These are phyloP conservation scores for Pulveroboletus ridleyi DNA, from an alignment of 1,284 basidiomycete genomes.

Conservation along the genomic window DNA sequence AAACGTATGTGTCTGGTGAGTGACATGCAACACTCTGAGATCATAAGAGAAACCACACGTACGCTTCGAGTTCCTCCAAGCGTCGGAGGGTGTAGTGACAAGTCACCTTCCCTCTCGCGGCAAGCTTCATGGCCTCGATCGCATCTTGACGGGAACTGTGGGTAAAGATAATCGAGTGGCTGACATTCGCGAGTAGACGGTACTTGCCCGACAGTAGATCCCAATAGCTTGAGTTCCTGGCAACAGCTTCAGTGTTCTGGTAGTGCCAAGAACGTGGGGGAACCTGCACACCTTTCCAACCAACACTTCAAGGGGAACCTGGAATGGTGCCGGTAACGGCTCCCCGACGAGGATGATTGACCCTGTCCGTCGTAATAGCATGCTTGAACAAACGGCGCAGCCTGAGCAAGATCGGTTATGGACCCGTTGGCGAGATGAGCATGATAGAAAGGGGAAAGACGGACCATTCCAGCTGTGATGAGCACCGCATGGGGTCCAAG, in stretches of 20 bases:
- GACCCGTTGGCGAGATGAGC: not conserved
- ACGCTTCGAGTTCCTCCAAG: constrained; percentile 57
- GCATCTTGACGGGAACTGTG: constrained; percentile 66
- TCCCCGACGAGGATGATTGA: constrained; percentile 71
- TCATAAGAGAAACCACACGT: constrained; percentile 20
- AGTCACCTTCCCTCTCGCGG: constrained; percentile 66
- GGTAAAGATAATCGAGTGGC: not conserved
- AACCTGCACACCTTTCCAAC: constrained; percentile 52
- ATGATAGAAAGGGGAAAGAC: constrained; percentile 17
- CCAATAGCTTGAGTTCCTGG: constrained; percentile 60
- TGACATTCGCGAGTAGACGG: not conserved
- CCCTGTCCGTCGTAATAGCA: constrained; percentile 62
- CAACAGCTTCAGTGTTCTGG: not conserved
- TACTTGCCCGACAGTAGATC: constrained; percentile 62
- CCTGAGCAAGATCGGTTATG: constrained; percentile 32
- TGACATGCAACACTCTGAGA: not conserved
- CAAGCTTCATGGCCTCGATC: constrained; percentile 69
- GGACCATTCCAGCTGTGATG: constrained; percentile 54
- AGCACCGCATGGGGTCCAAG: constrained; percentile 73
- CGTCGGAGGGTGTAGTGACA: constrained; percentile 54
- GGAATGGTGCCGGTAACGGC: constrained; percentile 41
- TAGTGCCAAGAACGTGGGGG: not conserved
- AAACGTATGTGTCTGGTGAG: constrained; percentile 3
- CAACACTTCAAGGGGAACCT: constrained; percentile 61
- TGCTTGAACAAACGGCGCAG: constrained; percentile 68